Base-by-base conservation (phyloP, 257 asterid species). In the Nicotiana attenuata region DNA sequence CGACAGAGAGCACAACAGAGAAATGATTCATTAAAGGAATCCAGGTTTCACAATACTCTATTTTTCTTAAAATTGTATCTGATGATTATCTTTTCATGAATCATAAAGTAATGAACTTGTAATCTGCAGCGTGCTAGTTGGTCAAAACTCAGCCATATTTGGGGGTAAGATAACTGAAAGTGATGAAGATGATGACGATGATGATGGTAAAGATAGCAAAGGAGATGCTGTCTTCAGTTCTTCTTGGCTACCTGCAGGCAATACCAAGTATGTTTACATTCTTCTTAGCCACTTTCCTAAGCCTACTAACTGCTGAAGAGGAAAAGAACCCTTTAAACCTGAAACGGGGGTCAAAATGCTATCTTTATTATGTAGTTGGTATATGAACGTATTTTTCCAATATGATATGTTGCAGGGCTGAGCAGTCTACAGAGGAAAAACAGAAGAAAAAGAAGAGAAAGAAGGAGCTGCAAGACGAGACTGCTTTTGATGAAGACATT, bases 1-100 rank as follows among this genome's bases (percentile, higher is more conserved):
- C 95, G 91, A 76, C 91, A 88, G 90, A 92, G 88, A 86, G 91
- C 97, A 31, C 90, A 91, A 82, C 92, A 96, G 82, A 88, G 91
- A 89, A 90, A 75, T n/a, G 88, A 87, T n/a, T 90, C 97, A 52
- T 65, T 96, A 82, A 89, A 45, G 84, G 93, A 88, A 85, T 87
- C 97, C 84, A 94, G 97, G 99, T 95, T 50, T 83, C 68, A 69
- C 75, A 55, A 82, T 7, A 24, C 55, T 77, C 20, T 65, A 3
- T 83, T 20, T 52, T 33, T 1, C 41, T 71, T 53, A 22, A n/a
- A 50, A 28, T 50, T 3, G 76, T 66, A n/a, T 26, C 63, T 75
- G 16, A 11, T 7, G 8, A 66, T 26, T 1, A 64, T 75, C 69
- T 57, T 28, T 79, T 19, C 5, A 22, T 60, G 41, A 47, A 57